phyloP scores from a whole-genome alignment of 805 yeast genomes.

The Candida insectorum region DNA sequence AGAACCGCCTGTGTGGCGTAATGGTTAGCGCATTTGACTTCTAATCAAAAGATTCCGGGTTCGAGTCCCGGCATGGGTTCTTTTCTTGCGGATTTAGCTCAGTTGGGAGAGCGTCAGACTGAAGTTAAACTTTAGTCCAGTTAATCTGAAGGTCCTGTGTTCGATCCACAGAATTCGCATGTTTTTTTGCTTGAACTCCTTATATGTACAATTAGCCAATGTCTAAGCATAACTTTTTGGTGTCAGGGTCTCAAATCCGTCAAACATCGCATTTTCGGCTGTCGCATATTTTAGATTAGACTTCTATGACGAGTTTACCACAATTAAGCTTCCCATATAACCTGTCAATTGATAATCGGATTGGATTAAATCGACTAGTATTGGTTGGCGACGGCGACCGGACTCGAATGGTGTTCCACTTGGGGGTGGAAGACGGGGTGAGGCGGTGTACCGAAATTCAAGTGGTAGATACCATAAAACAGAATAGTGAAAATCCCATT shows the following conservation, averaged over 20 bases:
- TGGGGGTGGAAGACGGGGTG: slow-evolving; percentile 15
- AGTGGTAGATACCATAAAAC: slow-evolving; percentile 15
- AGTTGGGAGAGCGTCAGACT: slow-evolving; percentile 38
- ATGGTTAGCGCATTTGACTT: slow-evolving; percentile 69
- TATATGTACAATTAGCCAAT: too few species aligned
- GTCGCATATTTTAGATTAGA: slow-evolving; percentile 2
- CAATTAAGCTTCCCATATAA: slow-evolving; percentile 26
- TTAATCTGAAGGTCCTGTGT: slow-evolving; percentile 78
- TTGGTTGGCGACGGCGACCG: slow-evolving; percentile 26
- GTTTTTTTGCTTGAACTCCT: too few species aligned
- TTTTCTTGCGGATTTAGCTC: slow-evolving; percentile 29
- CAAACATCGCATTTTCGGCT: background rate
- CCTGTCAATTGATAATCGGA: slow-evolving; percentile 10
- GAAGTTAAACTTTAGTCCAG: slow-evolving; percentile 30
- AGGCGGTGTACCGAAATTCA: slow-evolving; percentile 17
- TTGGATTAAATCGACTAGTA: slow-evolving; percentile 19
- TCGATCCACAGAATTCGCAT: slow-evolving; percentile 73
- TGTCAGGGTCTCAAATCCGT: slow-evolving; percentile 2
- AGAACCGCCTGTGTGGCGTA: slow-evolving; percentile 54
- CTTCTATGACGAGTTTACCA: slow-evolving; percentile 3
- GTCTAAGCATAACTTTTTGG: too few species aligned
- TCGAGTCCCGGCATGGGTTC: slow-evolving; percentile 54
- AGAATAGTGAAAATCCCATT: too few species aligned
- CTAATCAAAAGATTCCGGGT: slow-evolving; percentile 66
- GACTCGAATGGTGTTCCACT: slow-evolving; percentile 16